Base-by-base conservation (phyloP, 1,284 basidiomycete genomes). In the Sporisorium exsertum region DNA sequence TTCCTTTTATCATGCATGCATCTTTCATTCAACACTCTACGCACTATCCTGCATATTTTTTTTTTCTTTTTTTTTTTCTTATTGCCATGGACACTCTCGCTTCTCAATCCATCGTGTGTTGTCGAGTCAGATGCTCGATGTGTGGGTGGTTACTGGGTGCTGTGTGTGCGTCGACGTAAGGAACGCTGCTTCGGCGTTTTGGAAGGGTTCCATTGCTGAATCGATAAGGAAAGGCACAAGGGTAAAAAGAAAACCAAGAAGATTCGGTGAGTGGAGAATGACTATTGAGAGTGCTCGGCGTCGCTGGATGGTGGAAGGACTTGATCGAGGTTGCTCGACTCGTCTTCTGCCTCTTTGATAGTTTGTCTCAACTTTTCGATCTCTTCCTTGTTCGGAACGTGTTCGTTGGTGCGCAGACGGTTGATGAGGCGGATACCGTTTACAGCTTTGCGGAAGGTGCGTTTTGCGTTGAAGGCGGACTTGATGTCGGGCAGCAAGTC, bases 401-500 rank as follows among this genome's bases (percentile, higher is more conserved):
- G 61, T 53, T 77, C 69, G 59, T 69, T 63, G 37, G 70, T 68
- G 16, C 69, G 66, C 42, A 81, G 55, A 7, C 79, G 55, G 54
- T 81, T 81, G 60, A 81, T 77, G 27, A 81, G 52, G 6, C 80
- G 59, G 55, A 85, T 85, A 18, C 84, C 84, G 46, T 85, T 82
- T 54, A 85, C 81, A 0, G 84, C 84, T 62, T 84, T 84, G 47
- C 75, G 63, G 72, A 84, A 84, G 10, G 82, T 85, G 0, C 72
- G 37, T 52, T 84, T 84, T 18, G 83, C 84, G 66, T 84, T 84
- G 79, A 85, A 85, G 13, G 84, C 84, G 22, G 58, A 72, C 71
- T 84, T 85, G 74, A 85, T 84, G 42, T 82, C 84, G 22, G 84
- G 84, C 50, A 85, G 63, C 42, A 85, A 59, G 55, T 84, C 83